Evolutionary conservation across 129 eudicot genomes (phyloP), one percentile per base, ranked within the genome.

Genomic region (Cynara cardunculus): DNA sequence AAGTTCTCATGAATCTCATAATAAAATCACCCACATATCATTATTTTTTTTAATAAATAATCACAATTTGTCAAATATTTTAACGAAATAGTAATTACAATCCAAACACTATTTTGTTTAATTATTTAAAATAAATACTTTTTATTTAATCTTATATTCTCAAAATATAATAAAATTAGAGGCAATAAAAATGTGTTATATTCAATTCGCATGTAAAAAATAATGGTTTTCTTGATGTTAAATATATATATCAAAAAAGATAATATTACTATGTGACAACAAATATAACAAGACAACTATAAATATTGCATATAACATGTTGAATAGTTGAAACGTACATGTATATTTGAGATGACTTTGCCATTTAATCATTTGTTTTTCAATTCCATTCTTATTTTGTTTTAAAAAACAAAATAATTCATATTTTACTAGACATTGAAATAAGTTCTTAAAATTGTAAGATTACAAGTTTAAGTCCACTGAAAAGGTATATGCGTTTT

Each of bases 281-380:
- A 64, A 64, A 21, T 72, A 39, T 21, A 71, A 71, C 21, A 71
- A 30, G 26, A 30, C 0, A 71, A 8, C 28, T 64, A 71, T 53
- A 56, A 56, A 5, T 59, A 49, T 75, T 34, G 59, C 1, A 56
- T 61, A 49, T 79, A 31, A 30, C 71, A 71, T 24, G 61, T 71
- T 37, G 56, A 71, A 79, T 69, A 35, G 24, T 69, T 79, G 25
- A 69, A 79, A 25, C 22, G n/a, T 44, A 44, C 77, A 9, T 14
- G 25, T 10, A 25, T 24, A 22, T 77, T 9, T 16, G 39, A 77
- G 71, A 49, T 31, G 73, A 32, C n/a, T 18, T 67, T 80, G 78
- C 64, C 78, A 80, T 72, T 19, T 79, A 71, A 41, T 71, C 21
- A 31, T 56, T 71, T 32, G 64, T 72, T 56, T 69, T 28, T 28